phyloP scores from a whole-genome alignment of 257 asterid species.

The Apocynum venetum region DNA sequence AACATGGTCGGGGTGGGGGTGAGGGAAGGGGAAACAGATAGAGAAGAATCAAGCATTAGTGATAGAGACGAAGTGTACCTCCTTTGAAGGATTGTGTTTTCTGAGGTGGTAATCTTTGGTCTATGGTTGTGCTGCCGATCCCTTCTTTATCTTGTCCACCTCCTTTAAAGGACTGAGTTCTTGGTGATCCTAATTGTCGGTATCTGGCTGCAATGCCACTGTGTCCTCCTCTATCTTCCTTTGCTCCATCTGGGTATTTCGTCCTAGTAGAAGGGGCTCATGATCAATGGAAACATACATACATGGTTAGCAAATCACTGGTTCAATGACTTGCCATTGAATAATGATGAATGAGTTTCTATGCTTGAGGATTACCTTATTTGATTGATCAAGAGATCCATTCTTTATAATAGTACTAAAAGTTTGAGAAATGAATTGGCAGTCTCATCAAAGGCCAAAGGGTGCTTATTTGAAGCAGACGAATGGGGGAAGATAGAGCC shows the following conservation, averaged over 20 bases:
- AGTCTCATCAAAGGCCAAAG: no score
- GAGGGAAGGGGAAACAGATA: neutral
- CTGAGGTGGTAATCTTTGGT: slow-evolving; percentile 36
- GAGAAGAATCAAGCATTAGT: no score
- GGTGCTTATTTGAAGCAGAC: slow-evolving; percentile 51
- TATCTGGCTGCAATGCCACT: slow-evolving; percentile 36
- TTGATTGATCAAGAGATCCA: slow-evolving; percentile 59
- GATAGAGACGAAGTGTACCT: neutral
- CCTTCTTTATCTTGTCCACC: slow-evolving; percentile 30
- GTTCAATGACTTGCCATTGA: neutral
- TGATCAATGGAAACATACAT: neutral
- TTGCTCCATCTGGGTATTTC: slow-evolving; percentile 29
- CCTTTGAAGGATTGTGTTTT: slow-evolving; percentile 47
- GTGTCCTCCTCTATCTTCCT: slow-evolving; percentile 35
- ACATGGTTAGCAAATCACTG: neutral
- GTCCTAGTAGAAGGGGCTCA: slow-evolving; percentile 25
- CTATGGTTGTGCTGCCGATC: slow-evolving; percentile 35
- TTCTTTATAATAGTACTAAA: neutral
- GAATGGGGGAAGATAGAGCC: slow-evolving; percentile 14
- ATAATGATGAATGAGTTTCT: neutral
- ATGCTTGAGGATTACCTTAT: slow-evolving; percentile 41
- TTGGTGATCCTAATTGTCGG: slow-evolving; percentile 36
- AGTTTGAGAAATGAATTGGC: neutral
- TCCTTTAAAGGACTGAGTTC: slow-evolving; percentile 48
- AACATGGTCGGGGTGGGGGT: no score